Evolutionary conservation across 78 protist species (phyloP), one percentile per base, ranked within the genome.

Genomic region (Dictyostelium firmibasis): DNA sequence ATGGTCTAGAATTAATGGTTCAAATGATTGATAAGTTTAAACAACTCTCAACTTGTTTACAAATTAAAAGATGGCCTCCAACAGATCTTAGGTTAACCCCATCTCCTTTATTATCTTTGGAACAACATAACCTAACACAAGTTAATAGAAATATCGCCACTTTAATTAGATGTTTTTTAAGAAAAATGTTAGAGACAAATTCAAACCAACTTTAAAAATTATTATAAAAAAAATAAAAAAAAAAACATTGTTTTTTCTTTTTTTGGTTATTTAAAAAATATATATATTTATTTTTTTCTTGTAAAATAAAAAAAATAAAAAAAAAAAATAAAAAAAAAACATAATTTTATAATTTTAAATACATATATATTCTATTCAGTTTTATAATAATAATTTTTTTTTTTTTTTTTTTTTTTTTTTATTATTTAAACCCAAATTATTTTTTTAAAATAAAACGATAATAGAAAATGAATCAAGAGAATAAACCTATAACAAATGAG

Each of bases 101-200:
- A 4, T 31, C 35, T 11, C 44, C 29, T 11, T n/a, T 31, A 44
- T 11, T 81, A 8, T 27, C 27, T 18, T 23, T 81, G 4, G 74
- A 44, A 31, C 23, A 44, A 16, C 27, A 81, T 53, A 31, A 25
- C 4, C 33, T 81, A 14, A 2, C 23, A 2, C 33, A 57, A 14
- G 27, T 81, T 10, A 81, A 81, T 53, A 81, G 86, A 81, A 81
- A 81, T 33, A 81, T 57, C 8, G 74, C 67, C 9, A 81, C 25
- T 7, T 57, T 81, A 57, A 81, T 81, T 33, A 81, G 86, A 81
- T 23, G 18, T 53, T 8, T 53, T 31, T 53, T 81, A 36, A 33
- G 57, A 14, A 53, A 27, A 53, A 53, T 69, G 77, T 20, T 69
- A 10, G 77, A 29, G 31, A 25, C 77, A 69, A 69, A 69, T 69